Evolutionary conservation across 2,329 filamentous ascomycete species (phyloP), one percentile per base, ranked within the genome.

Genomic region (Cordyceps pruinosa): DNA sequence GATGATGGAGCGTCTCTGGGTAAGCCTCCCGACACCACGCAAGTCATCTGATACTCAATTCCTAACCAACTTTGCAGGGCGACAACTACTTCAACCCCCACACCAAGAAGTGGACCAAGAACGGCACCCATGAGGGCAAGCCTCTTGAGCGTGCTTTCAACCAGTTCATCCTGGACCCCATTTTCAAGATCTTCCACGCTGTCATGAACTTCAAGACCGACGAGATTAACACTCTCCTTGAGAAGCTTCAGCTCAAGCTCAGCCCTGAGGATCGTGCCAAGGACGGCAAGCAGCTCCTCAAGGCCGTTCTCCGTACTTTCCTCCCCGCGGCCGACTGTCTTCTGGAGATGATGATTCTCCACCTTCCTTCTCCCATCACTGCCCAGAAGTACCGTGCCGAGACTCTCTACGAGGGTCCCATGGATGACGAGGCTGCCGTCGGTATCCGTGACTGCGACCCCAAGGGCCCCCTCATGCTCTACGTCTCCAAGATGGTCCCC

Each of bases 401-500:
- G 86, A 96, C 92, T 74, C 85, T 99, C 66, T 99, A 99, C 82
- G 94, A 99, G 84, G 94, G 94, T 84, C 94, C 94, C 69, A 72
- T 80, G 60, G 94, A 99, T 74, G 94, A 99, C 70, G 88, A 90
- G 77, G 86, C 87, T 69, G 92, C 89, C 81, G 89, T 96, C 74
- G 91, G 87, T 85, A 97, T 99, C 85, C 92, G 92, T 70, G 91
- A 97, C 84, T 97, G 94, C 77, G 90, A 99, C 77, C 84, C 93
- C 78, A 96, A 96, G 83, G 94, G 85, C 76, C 90, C 93, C 71
- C 94, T 99, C 78, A 99, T 99, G 94, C 84, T 97, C 68, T 99
- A 99, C 89, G 92, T 99, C 77, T 99, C 94, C 77, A 99, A 99
- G 90, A 99, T 99, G 94, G 94, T 99, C 73, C 94, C 94, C 71